Percentiles rank a stretch among this genome's conserved stretches.
Evolutionary conservation across 371 early-diverging fungal genomes (phyloP).

Genomic region (Choanephora cucurbitarum): DNA sequence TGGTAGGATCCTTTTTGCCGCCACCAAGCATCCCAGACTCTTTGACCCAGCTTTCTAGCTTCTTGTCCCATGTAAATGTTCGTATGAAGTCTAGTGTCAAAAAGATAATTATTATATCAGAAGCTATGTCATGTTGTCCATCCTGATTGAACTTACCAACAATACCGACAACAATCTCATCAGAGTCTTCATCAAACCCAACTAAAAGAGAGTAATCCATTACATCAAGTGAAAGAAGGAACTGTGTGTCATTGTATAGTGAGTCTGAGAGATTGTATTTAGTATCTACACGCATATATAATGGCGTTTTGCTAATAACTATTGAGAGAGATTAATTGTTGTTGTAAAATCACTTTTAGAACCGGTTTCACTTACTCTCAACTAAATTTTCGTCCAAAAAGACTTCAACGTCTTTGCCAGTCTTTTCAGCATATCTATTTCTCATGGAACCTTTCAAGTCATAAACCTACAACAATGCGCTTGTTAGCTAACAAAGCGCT

Average conservation of each 20-base stretch:
- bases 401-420: conserved; percentile 84
- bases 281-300: conserved; percentile 87
- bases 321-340: conserved; percentile 5
- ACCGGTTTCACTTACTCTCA: conserved; percentile 54
- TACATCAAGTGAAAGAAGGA: conserved; percentile 83
- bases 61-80: conserved; percentile 97
- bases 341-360: neutral
- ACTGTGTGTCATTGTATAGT: conserved; percentile 88
- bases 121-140: too few species aligned
- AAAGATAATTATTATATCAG: neutral
- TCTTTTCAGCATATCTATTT: conserved; percentile 88
- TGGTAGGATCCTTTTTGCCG: conserved; percentile 89
- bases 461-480: conserved; percentile 60
- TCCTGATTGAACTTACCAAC: conserved; percentile 64
- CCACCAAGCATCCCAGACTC: conserved; percentile 85
- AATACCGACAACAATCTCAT: conserved; percentile 90
- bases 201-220: conserved; percentile 96
- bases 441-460: conserved; percentile 95
- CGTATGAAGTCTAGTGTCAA: conserved; percentile 81
- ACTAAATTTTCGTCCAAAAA: conserved; percentile 92
- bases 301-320: conserved; percentile 79
- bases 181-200: conserved; percentile 81
- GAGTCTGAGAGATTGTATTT: conserved; percentile 79
- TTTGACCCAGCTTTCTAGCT: conserved; percentile 94
- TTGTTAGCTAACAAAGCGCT: conserved; percentile 5